Conservation (phyloP, 2,329 filamentous ascomycete species). For the Curvularia sp. region DNA sequence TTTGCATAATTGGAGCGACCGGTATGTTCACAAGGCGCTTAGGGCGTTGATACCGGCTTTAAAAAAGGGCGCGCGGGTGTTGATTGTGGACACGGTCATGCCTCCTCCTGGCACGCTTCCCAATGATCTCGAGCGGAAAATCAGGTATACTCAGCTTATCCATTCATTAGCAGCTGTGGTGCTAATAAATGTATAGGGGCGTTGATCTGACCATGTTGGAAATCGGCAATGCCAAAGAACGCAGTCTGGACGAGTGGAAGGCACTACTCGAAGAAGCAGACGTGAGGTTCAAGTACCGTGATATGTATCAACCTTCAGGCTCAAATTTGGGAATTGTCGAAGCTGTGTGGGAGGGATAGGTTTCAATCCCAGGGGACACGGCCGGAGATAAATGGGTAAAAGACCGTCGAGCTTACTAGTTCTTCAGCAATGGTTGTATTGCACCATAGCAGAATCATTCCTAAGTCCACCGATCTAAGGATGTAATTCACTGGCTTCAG, state of each 20-base stretch:
- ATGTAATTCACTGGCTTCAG: not conserved
- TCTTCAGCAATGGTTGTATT: not conserved
- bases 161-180: not conserved
- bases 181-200: not conserved
- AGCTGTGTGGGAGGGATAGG: constrained; percentile 7
- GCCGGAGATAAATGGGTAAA: not conserved
- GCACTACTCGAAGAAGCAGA: constrained; percentile 53
- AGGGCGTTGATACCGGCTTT: constrained; percentile 27
- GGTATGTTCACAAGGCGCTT: constrained; percentile 29
- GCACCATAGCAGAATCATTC: not conserved
- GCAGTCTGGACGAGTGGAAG: constrained; percentile 53
- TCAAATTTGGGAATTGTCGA: constrained; percentile 9
- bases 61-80: constrained; percentile 28
- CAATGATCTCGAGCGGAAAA: constrained; percentile 9
- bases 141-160: not conserved
- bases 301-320: not conserved
- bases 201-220: constrained; percentile 58
- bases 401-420: not conserved
- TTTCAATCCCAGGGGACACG: not conserved
- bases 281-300: constrained; percentile 48
- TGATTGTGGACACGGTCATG: constrained; percentile 25
- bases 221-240: constrained; percentile 56
- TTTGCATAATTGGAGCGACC: constrained; percentile 53
- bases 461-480: no score
- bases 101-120: constrained; percentile 15